Conservation (phyloP, 78 protist genomes). For the Acrasis kona region DNA sequence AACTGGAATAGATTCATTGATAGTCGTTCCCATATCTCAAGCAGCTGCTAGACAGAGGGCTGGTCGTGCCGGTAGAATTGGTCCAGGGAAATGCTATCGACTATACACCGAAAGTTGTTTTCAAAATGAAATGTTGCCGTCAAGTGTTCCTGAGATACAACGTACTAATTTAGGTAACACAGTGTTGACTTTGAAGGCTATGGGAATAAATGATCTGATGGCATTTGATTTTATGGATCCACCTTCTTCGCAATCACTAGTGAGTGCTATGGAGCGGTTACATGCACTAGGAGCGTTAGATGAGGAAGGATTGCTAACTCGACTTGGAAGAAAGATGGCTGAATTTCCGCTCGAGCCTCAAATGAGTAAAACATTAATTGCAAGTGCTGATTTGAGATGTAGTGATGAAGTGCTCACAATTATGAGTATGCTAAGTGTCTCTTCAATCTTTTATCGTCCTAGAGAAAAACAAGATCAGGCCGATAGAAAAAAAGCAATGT, state of each 20-base stretch:
- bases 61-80: constrained; percentile 99
- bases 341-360: constrained; percentile 98
- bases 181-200: constrained; percentile 76
- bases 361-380: constrained; percentile 79
- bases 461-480: constrained; percentile 60
- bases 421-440: constrained; percentile 76
- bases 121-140: constrained; percentile 64
- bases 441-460: constrained; percentile 78
- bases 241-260: constrained; percentile 96
- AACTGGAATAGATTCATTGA: constrained; percentile 92
- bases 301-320: constrained; percentile 88
- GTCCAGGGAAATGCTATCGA: constrained; percentile 92
- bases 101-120: constrained; percentile 81
- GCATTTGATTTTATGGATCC: constrained; percentile 98
- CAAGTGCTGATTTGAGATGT: constrained; percentile 52
- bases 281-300: constrained; percentile 95
- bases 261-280: constrained; percentile 91
- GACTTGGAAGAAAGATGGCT: constrained; percentile 36
- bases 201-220: constrained; percentile 94
- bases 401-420: constrained; percentile 85
- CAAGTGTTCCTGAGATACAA: constrained; percentile 96
- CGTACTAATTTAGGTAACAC: constrained; percentile 71
- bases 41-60: constrained; percentile 98
- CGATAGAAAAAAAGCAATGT: constrained; percentile 69
- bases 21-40: constrained; percentile 92